Percentiles rank a stretch among this genome's conserved stretches.
Conservation (phyloP, 2,329 filamentous ascomycete genomes). For the Trichoderma sp. region DNA sequence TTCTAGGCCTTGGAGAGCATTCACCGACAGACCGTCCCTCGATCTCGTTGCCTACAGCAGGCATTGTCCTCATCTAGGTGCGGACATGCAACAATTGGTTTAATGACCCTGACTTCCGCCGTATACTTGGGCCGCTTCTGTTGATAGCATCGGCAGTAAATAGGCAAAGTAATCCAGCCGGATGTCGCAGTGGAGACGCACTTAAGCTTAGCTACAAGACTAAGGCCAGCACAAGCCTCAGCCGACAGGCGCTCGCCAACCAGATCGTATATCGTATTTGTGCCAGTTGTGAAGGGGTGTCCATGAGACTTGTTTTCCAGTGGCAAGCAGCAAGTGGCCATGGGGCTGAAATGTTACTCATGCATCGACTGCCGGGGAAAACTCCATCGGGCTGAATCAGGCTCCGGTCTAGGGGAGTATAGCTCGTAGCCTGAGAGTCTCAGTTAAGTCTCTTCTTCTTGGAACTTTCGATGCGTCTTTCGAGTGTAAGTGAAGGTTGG, state of each 20-base stretch:
- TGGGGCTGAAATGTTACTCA: background rate
- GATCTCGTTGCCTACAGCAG: background rate
- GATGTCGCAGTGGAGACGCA: constrained; percentile 14
- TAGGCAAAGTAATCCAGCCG: background rate
- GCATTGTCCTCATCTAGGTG: background rate
- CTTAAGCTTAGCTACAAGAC: constrained; percentile 17
- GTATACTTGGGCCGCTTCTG: background rate
- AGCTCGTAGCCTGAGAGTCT: background rate
- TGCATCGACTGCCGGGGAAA: background rate
- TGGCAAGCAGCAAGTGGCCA: background rate
- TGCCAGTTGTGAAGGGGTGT: background rate
- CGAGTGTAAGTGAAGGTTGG: background rate
- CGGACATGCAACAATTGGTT: background rate
- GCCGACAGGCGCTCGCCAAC: background rate
- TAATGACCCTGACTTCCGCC: background rate
- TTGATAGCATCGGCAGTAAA: background rate
- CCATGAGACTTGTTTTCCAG: background rate
- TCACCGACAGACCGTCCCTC: background rate
- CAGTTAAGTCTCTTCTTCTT: background rate
- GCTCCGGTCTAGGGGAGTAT: background rate
- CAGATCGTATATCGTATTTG: constrained; percentile 17
- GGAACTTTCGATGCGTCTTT: background rate
- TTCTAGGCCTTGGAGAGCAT: background rate
- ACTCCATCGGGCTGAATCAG: background rate
- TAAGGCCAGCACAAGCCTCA: constrained; percentile 8